A percentile compares a stretch with the other conserved stretches of the same genome.
phyloP scores from a whole-genome alignment of 148 eudicot species.

The Rhododendron vialii region DNA sequence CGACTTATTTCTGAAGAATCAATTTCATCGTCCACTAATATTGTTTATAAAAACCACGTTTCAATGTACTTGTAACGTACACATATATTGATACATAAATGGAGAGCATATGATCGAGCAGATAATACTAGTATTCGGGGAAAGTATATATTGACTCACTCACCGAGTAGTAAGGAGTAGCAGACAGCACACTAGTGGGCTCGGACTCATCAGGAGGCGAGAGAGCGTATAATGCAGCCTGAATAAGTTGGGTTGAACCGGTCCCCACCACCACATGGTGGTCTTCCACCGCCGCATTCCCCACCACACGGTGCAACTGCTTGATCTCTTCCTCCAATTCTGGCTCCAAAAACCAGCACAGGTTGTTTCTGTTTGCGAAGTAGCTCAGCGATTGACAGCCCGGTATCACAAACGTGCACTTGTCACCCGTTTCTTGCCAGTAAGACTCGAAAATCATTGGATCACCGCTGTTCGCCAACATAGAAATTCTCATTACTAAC shows the following conservation, averaged over 20 bases:
- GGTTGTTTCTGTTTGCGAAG: slow-evolving; percentile 26
- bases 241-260: slow-evolving; percentile 61
- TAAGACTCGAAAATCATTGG: slow-evolving; percentile 50
- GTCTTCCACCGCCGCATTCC: slow-evolving; percentile 45
- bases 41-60: too few species aligned
- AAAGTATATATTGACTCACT: background rate
- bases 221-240: slow-evolving; percentile 50
- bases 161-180: slow-evolving; percentile 72
- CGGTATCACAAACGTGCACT: slow-evolving; percentile 34
- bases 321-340: slow-evolving; percentile 44
- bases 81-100: too few species aligned
- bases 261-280: slow-evolving; percentile 54
- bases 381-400: slow-evolving; percentile 61
- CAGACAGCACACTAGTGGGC: slow-evolving; percentile 46
- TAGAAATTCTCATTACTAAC: background rate
- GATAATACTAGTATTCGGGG: too few species aligned
- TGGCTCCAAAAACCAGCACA: slow-evolving; percentile 57
- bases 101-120: background rate
- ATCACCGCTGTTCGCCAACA: slow-evolving; percentile 55
- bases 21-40: background rate
- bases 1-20: too few species aligned
- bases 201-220: slow-evolving; percentile 15
- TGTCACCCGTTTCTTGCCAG: slow-evolving; percentile 44
- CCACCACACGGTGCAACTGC: slow-evolving; percentile 39
- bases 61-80: background rate